Base-by-base conservation (phyloP, 1,284 basidiomycete genomes). In the Porodaedalea pini region DNA sequence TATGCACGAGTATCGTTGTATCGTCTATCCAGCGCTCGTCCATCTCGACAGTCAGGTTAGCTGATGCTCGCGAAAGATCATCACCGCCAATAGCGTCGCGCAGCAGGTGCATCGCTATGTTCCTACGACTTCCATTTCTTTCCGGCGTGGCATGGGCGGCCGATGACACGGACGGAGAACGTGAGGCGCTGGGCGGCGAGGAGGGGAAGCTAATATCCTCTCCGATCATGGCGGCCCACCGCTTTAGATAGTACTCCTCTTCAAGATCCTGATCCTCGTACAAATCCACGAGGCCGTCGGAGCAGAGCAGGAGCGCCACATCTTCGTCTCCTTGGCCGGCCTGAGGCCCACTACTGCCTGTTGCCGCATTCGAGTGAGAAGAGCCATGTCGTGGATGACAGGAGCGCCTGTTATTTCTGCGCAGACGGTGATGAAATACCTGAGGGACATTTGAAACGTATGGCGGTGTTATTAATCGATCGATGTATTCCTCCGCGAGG, bases 1-100 rank as follows among this genome's bases (percentile, higher is more conserved):
- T 74, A 54, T 68, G 62, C 47, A 86, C 77, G 23, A 85, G 61
- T 34, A 86, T 75, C 0, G 83, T 86, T n/a, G 82, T 80, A 66
- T 87, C 85, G 67, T 87, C 85, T 74, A 86, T 81, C 85, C 85
- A 87, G 58, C 76, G 75, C 39, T 75, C 76, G 40, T 75, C 73
- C 76, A 83, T 82, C 66, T 87, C 84, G 41, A 86, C 76, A 8
- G 83, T 85, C 48, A 87, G 66, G 62, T 78, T 76, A 56, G 78
- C 73, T n/a, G 84, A 86, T 13, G 79, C 74, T 21, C 73, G 69
- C 21, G 77, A 71, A 21, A 65, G 61, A 63, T 85, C 77, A 10
- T 74, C 68, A 3, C 82, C 83, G 2, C 85, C 85, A 32, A 86
- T 71, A 1, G 75, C 80, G 50, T 85, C 77, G 2, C 82, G 75